Base-by-base conservation (phyloP, 2,329 filamentous ascomycete species). In the Exophiala oligosperma region DNA sequence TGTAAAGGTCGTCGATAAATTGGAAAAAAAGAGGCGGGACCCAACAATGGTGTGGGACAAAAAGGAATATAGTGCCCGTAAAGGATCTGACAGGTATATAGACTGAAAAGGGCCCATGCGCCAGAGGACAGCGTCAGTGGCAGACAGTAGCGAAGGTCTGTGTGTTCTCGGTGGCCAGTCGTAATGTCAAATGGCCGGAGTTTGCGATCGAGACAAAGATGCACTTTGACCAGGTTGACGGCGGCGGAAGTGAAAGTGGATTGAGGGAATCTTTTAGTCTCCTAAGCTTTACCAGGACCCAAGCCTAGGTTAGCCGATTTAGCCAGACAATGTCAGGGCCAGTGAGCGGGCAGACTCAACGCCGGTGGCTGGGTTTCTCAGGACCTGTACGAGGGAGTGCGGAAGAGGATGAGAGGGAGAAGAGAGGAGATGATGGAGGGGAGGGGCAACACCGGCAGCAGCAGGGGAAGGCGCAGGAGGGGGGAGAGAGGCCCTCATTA, bases 41-140 rank as follows among this genome's bases (percentile, higher is more conserved):
- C 26, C 44, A 23, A 47, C 23, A 52, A 24, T 12, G 24, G 48
- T 17, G 49, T 52, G 49, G 38, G 49, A 52, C 37, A 17, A 26
- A 28, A 41, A 14, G 26, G 49, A 43, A 43, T 41, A 43, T 48
- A 48, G 46, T 9, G 23, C 24, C 24, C 7, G 44, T 6, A 24
- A 47, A 47, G 46, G 46, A 26, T 29, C 24, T 52, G 49, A 43
- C 49, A 52, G 49, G 49, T 52, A 52, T 52, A 52, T 52, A 52
- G 49, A 52, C 28, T 11, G 17, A 37, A 50, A 37, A 11, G 24
- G 23, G 47, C 26, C 48, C 29, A 40, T 52, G 46, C 46, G 28
- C 46, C 9, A 35, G 46, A 47, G 44, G 7, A n/a, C 28, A n/a
- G 24, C 24, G 46, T 48, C 28, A 48, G 46, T 48, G 46, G 24